Base-by-base conservation (phyloP, 2,329 filamentous ascomycete genomes). In the Colletotrichum phormii region DNA sequence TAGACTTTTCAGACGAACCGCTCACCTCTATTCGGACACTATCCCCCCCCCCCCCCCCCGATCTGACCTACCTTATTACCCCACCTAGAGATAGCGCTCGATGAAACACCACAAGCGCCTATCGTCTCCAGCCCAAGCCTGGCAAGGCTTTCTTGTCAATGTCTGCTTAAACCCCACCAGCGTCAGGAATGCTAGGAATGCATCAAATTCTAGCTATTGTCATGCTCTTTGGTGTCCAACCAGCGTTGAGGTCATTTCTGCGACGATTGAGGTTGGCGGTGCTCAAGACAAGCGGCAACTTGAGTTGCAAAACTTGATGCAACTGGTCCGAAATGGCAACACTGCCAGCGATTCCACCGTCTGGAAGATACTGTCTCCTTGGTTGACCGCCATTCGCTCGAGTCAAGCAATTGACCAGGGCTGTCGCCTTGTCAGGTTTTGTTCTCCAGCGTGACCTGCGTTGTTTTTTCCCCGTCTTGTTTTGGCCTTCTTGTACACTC, bases 301-400 rank as follows among this genome's bases (percentile, higher is more conserved):
- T 37, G 15, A 33, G 46, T 29, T 51, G 64, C 63, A 67, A 55
- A 29, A 54, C 35, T 26, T 18, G 53, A 64, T 65, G 54, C 61
- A 49, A n/a, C 37, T 13, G 31, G 11, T 26, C 64, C 12, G 5
- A 46, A 13, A 60, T 33, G 63, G 55, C 57, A 67, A 49, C n/a
- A 8, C 22, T 26, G 53, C 67, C 49, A 62, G 35, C 57, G 18
- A 24, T 15, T 3, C 29, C 15, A 15, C 18, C 18, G 42, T 29
- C 53, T 29, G 29, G 59, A 35, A 49, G 46, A n/a, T 31, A 31
- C 31, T 24, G 51, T 72, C 24, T 26, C 12, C 58, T 18, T 42
- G 35, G 29, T 61, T 72, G 70, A 69, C 70, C 65, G 70, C 70
- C 67, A 69, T 51, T 72, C 65, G 33, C 63, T 59, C 26, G 70